Evolutionary conservation across 208 protist species (phyloP).

Genomic region (Acanthamoeba lenticulata): DNA sequence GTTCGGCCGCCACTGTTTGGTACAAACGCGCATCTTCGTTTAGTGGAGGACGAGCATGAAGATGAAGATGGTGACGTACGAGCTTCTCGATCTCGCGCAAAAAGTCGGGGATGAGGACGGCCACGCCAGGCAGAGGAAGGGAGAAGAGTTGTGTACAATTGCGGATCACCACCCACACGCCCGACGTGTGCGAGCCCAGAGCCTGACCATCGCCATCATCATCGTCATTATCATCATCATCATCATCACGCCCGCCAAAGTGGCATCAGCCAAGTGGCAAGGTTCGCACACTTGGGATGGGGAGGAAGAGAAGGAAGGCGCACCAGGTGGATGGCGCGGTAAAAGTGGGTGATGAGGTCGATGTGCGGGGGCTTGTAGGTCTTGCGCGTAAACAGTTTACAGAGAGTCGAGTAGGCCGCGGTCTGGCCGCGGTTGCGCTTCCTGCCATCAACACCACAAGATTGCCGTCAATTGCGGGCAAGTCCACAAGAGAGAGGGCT

Average conservation of each 20-base stretch:
- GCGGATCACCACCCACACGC: conserved; percentile 63
- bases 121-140: conserved; percentile 24
- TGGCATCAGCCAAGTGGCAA: too few relatives aligned
- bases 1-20: conserved; percentile 32
- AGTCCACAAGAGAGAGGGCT: not conserved
- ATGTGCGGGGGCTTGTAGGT: conserved; percentile 46
- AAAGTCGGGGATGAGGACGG: conserved; percentile 65
- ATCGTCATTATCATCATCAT: too few relatives aligned
- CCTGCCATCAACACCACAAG: not conserved
- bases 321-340: conserved; percentile 36
- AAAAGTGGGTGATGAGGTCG: conserved; percentile 60
- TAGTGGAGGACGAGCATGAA: not conserved
- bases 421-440: conserved; percentile 58
- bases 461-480: not conserved
- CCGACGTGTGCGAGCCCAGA: conserved; percentile 7
- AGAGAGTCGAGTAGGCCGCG: conserved; percentile 63
- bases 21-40: not conserved
- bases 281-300: not conserved
- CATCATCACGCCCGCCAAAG: too few relatives aligned
- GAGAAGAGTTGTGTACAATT: conserved; percentile 66
- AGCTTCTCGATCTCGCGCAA: conserved; percentile 67
- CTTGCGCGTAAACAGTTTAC: conserved; percentile 60
- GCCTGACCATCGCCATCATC: not conserved
- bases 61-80: not conserved
- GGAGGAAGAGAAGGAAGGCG: not conserved